Base-by-base conservation (phyloP, 2,329 filamentous ascomycete genomes). In the Trichoderma sp. region DNA sequence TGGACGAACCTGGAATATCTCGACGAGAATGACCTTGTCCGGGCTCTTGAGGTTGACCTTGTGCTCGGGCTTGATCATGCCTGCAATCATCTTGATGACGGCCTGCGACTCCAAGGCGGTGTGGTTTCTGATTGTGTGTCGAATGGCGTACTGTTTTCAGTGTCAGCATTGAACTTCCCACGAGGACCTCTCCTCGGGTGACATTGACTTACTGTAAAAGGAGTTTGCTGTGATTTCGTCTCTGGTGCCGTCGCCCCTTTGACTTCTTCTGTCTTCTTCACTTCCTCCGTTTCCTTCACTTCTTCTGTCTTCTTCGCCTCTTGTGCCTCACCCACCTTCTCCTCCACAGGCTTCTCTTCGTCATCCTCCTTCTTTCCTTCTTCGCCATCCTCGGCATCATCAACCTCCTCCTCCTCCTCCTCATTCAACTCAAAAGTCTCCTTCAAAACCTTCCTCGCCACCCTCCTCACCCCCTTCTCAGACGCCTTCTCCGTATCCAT, bases 41-140 rank as follows among this genome's bases (percentile, higher is more conserved):
- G 91, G 90, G n/a, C 82, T 84, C 55, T 82, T 85, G n/a, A 96
- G 83, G 71, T 93, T 87, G 66, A 95, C 92, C 72, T 88, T 90
- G 77, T 95, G 91, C 45, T 82, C 82, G 10, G 82, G 78, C 57
- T 87, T 86, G 67, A 93, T 85, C 34, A 88, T 78, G 45, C 81
- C 79, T 5, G 90, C 91, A 68, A 94, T 83, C 68, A 84, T 85
- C 71, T 89, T 86, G 75, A 95, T 94, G 56, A 94, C 82, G 19
- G 80, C 80, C 68, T 88, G 85, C 66, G 90, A 85, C 70, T 85
- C 89, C 67, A 94, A 81, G 3, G 82, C 82, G 69, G 82, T 88
- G 76, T 93, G 88, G 72, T 90, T 91, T 63, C 91, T 87, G 67
- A 92, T 86, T 15, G 86, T 90, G n/a, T 89, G 86, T 51, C 91